Evolutionary conservation across 257 asterid genomes (phyloP).

Genomic region (Solanum bulbocastanum): DNA sequence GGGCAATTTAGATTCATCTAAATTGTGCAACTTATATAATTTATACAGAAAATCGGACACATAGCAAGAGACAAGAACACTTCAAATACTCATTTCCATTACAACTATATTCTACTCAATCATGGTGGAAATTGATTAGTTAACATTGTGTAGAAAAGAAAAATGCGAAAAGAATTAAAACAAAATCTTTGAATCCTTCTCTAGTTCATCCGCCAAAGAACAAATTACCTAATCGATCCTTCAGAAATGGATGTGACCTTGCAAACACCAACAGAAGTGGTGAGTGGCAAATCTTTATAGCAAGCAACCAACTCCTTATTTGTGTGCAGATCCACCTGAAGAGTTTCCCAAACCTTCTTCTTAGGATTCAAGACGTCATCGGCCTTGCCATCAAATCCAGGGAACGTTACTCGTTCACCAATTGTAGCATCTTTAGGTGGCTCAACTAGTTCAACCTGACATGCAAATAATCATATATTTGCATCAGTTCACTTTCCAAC

Average conservation of each 20-base stretch:
- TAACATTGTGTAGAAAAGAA: not conserved
- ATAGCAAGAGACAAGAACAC: not conserved
- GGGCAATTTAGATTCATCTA: not conserved
- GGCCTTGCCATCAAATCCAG: constrained; percentile 61
- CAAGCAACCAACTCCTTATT: constrained; percentile 62
- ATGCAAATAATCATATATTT: not conserved
- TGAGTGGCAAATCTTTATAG: constrained; percentile 67
- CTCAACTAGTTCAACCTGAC: constrained; percentile 85
- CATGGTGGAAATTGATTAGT: not conserved
- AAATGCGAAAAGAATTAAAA: not conserved
- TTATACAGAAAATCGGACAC: not conserved
- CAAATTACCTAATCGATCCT: constrained; percentile 48
- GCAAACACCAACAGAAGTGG: constrained; percentile 89
- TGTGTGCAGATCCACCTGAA: constrained; percentile 68
- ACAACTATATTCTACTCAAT: not conserved
- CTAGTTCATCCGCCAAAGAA: not conserved
- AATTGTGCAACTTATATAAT: not conserved
- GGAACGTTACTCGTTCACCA: constrained; percentile 78
- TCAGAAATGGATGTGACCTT: constrained; percentile 57
- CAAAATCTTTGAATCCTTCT: not conserved
- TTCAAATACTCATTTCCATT: not conserved
- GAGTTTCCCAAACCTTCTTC: constrained; percentile 92
- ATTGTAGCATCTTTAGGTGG: constrained; percentile 67
- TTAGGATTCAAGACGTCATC: constrained; percentile 85
- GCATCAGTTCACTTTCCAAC: not conserved